Conservation (phyloP, 2,329 filamentous ascomycete species). For the Colletotrichum gloeosporioides region DNA sequence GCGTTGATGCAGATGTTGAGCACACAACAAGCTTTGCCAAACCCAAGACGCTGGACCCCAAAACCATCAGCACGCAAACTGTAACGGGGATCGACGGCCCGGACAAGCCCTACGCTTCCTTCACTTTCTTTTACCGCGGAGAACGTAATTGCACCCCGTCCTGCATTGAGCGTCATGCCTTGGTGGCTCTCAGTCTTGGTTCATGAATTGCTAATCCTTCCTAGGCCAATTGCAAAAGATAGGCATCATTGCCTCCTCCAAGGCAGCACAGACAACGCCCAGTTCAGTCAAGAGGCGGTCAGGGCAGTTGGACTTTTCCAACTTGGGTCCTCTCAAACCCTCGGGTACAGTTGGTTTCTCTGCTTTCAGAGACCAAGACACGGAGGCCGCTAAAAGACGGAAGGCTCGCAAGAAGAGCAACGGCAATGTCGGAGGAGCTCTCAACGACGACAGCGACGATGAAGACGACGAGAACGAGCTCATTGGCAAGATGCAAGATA, state of each 20-base stretch:
- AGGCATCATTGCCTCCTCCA: slow-evolving; percentile 79
- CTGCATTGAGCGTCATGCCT: not conserved
- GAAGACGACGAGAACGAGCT: slow-evolving; percentile 70
- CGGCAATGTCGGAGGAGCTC: slow-evolving; percentile 57
- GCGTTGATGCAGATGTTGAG: slow-evolving; percentile 83
- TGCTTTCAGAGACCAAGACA: slow-evolving; percentile 77
- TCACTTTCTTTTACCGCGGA: slow-evolving; percentile 97
- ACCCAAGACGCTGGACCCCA: slow-evolving; percentile 93
- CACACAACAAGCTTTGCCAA: slow-evolving; percentile 98
- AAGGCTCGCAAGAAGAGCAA: slow-evolving; percentile 69
- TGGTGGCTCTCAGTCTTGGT: not conserved
- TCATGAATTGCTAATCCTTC: not conserved
- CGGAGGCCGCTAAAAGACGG: slow-evolving; percentile 59
- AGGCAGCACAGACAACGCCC: slow-evolving; percentile 66
- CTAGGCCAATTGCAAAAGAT: slow-evolving; percentile 95
- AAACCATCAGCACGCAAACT: slow-evolving; percentile 97
- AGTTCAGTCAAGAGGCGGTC: slow-evolving; percentile 78
- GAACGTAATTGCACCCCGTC: slow-evolving; percentile 73
- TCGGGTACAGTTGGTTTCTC: slow-evolving; percentile 91
- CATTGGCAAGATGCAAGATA: slow-evolving; percentile 69
- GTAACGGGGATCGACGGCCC: slow-evolving; percentile 98
- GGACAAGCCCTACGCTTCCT: slow-evolving; percentile 94
- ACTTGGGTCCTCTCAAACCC: slow-evolving; percentile 81
- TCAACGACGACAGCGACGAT: slow-evolving; percentile 75
- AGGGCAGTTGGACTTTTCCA: slow-evolving; percentile 83